phyloP scores from a whole-genome alignment of 805 yeast genomes.

The Schizosaccharomyces cryophilus region DNA sequence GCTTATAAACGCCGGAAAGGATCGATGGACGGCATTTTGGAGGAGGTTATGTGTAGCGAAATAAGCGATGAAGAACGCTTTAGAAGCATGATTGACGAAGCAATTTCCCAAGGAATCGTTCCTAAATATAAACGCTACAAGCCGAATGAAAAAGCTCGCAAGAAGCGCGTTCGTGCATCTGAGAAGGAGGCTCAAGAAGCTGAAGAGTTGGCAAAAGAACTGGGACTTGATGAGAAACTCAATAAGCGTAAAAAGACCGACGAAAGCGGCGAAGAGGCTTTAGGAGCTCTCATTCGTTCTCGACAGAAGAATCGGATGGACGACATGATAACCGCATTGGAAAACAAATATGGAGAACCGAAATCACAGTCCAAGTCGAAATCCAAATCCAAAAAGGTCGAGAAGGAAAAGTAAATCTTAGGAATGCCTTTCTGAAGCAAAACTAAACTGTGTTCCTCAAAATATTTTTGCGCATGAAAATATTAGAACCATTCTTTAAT shows the following conservation, averaged over 20 bases:
- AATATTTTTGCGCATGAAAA: too few species aligned
- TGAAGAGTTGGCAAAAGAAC: constrained; percentile 34
- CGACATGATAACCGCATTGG: constrained; percentile 13
- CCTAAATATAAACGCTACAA: constrained; percentile 23
- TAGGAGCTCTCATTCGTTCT: constrained; percentile 16
- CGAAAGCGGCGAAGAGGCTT: constrained; percentile 7
- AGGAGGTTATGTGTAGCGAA: constrained; percentile 54
- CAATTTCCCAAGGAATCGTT: constrained; percentile 19
- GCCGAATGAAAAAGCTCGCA: constrained; percentile 17
- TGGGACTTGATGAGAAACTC: constrained; percentile 16
- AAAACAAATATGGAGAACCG: constrained; percentile 13
- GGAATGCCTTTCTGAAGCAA: too few species aligned
- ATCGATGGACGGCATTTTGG: constrained; percentile 44
- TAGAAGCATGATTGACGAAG: constrained; percentile 24
- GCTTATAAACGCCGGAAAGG: constrained; percentile 37
- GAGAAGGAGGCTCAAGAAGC: constrained; percentile 23
- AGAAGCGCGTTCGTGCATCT: constrained; percentile 20
- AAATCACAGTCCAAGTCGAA: background rate
- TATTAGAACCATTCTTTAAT: too few species aligned
- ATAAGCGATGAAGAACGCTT: constrained; percentile 42
- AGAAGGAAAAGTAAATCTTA: background rate
- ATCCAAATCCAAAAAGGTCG: background rate
- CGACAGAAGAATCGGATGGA: constrained; percentile 12
- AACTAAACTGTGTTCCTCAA: too few species aligned
- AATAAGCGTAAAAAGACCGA: constrained; percentile 18